Evolutionary conservation across 2,329 filamentous ascomycete genomes (phyloP).

Genomic region (Colletotrichum tanaceti): DNA sequence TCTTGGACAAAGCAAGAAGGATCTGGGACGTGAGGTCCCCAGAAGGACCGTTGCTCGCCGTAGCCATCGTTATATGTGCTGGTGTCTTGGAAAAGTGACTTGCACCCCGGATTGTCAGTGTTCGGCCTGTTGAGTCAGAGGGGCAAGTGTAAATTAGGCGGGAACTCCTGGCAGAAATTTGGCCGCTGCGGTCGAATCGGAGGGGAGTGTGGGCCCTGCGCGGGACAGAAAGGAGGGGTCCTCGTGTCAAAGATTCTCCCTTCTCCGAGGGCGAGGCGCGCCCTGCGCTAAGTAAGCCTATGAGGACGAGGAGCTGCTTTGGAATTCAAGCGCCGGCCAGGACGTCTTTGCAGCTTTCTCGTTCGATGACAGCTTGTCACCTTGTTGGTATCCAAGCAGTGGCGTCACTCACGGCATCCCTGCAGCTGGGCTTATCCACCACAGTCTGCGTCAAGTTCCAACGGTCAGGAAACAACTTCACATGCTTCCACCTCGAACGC

Average conservation of each 20-base stretch:
- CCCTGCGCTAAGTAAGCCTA: not conserved
- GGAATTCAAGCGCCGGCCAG: not conserved
- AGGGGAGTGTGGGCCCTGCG: constrained; percentile 38
- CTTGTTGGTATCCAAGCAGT: constrained; percentile 9
- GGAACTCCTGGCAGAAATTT: constrained; percentile 39
- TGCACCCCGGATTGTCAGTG: constrained; percentile 24
- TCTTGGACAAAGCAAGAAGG: constrained; percentile 72
- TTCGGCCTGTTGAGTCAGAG: constrained; percentile 40
- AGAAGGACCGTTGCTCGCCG: constrained; percentile 49
- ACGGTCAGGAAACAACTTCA: constrained; percentile 16
- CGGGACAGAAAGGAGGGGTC: constrained; percentile 34
- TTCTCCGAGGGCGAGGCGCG: not conserved
- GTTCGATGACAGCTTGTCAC: constrained; percentile 6
- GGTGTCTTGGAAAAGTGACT: constrained; percentile 16
- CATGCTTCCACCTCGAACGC: constrained; percentile 21
- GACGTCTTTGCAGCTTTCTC: constrained; percentile 17
- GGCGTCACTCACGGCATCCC: constrained; percentile 38
- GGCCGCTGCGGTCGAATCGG: constrained; percentile 29
- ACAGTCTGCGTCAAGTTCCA: constrained; percentile 25
- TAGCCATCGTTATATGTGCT: constrained; percentile 55
- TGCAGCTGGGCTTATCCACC: constrained; percentile 38
- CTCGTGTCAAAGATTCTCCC: constrained; percentile 37
- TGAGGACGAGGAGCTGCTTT: constrained; percentile 1
- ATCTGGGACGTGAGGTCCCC: constrained; percentile 73
- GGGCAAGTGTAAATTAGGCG: constrained; percentile 31